These are phyloP conservation scores for Mycena sanguinolenta DNA, from an alignment of 768 basidiomycete genomes.

Conservation along the genomic window DNA sequence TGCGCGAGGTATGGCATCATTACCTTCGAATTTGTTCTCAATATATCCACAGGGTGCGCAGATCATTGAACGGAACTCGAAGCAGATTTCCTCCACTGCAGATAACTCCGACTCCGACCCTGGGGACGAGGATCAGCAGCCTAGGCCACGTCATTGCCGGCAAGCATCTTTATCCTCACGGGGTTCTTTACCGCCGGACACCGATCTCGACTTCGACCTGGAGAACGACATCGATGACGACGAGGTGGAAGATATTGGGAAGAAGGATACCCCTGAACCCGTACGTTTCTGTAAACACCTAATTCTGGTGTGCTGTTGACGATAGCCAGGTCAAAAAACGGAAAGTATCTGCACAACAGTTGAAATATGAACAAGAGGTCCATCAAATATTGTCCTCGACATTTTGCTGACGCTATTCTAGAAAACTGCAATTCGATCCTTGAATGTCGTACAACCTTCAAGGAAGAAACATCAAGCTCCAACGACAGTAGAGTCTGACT, in stretches of 20 bases:
- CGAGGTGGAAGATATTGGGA: too few species aligned
- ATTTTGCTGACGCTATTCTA: not conserved
- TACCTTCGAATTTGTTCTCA: too few species aligned
- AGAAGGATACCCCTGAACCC: not conserved
- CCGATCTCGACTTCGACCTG: too few species aligned
- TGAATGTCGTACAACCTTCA: not conserved
- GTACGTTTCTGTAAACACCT: not conserved
- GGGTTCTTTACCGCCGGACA: too few species aligned
- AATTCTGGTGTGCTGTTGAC: too few species aligned
- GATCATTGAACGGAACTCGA: not conserved
- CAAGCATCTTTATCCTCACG: not conserved
- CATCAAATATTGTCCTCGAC: not conserved
- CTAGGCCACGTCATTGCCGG: not conserved
- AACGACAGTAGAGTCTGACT: not conserved
- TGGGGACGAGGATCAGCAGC: not conserved
- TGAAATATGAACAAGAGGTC: conserved; percentile 4
- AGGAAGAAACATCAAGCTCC: not conserved
- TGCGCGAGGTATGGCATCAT: too few species aligned
- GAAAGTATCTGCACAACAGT: not conserved
- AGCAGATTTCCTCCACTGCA: not conserved
- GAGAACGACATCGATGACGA: too few species aligned
- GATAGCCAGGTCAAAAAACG: not conserved
- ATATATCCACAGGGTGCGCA: too few species aligned
- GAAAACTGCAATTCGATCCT: not conserved
- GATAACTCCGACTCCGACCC: too few species aligned